These are phyloP conservation scores for Panellus pusillus DNA, from an alignment of 768 basidiomycete species.

Conservation along the genomic window DNA sequence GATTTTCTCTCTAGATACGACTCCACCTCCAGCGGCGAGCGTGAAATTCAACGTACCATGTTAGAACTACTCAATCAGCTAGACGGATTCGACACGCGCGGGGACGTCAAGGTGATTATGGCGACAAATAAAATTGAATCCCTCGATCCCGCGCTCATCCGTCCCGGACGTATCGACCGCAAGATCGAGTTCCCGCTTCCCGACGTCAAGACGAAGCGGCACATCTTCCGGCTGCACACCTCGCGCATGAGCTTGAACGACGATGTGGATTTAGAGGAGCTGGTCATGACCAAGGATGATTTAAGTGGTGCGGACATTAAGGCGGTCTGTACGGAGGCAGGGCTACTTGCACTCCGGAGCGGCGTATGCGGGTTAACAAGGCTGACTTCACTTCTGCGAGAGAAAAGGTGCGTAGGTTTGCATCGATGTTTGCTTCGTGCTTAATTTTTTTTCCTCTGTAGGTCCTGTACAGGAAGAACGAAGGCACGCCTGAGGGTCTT, in stretches of 20 bases:
- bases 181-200: slow-evolving; percentile 99
- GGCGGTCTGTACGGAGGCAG: slow-evolving; percentile 99
- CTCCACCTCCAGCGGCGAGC: slow-evolving; percentile 97
- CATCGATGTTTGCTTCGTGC: slow-evolving; percentile 3
- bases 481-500: slow-evolving; percentile 89
- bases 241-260: slow-evolving; percentile 87
- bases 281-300: slow-evolving; percentile 94
- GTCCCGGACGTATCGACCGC: slow-evolving; percentile 96
- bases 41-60: slow-evolving; percentile 99
- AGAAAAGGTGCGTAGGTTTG: slow-evolving; percentile 71
- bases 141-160: slow-evolving; percentile 95
- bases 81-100: slow-evolving; percentile 98
- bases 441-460: slow-evolving; percentile 26
- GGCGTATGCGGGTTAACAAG: slow-evolving; percentile 93
- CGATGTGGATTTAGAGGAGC: slow-evolving; percentile 95
- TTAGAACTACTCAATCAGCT: slow-evolving; percentile 97
- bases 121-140: slow-evolving; percentile 98
- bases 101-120: slow-evolving; percentile 99
- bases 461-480: slow-evolving; percentile 95
- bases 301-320: slow-evolving; percentile 98
- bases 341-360: slow-evolving; percentile 91
- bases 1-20: slow-evolving; percentile 67
- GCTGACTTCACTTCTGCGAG: slow-evolving; percentile 86
- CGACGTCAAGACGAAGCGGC: slow-evolving; percentile 97
- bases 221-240: slow-evolving; percentile 98